Conservation (phyloP, 2,329 filamentous ascomycete species). For the Epichloe amarillans region DNA sequence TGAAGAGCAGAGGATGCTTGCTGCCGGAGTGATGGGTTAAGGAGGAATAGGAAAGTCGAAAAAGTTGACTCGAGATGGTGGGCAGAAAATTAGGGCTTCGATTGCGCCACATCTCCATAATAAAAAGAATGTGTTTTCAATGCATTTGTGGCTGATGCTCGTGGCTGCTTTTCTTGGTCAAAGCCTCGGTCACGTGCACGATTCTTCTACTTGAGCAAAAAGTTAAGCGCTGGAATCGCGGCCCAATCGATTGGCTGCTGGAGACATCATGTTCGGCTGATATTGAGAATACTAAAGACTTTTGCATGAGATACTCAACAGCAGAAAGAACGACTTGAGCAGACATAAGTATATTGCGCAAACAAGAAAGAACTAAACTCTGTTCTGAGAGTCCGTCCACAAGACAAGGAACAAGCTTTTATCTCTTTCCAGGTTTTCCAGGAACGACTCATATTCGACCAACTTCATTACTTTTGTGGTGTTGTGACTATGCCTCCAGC, state of each 20-base stretch:
- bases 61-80: conserved; percentile 18
- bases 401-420: background rate
- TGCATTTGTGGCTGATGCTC: conserved; percentile 5
- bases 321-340: background rate
- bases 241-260: background rate
- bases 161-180: background rate
- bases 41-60: conserved; percentile 9
- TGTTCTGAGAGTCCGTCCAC: too few species aligned
- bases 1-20: conserved; percentile 20
- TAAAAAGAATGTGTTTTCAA: too few species aligned
- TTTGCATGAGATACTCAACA: background rate
- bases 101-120: conserved; percentile 7
- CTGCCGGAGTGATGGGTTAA: conserved; percentile 16
- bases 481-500: conserved; percentile 54
- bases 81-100: conserved; percentile 26
- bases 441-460: background rate
- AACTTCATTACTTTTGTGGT: background rate
- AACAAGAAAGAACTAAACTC: background rate
- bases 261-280: background rate
- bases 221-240: background rate
- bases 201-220: background rate
- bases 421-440: background rate
- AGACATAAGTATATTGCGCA: background rate
- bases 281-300: background rate
- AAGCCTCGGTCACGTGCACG: conserved; percentile 2